phyloP scores from a whole-genome alignment of 2,329 filamentous ascomycete genomes.

The Botrytis pseudocinerea region DNA sequence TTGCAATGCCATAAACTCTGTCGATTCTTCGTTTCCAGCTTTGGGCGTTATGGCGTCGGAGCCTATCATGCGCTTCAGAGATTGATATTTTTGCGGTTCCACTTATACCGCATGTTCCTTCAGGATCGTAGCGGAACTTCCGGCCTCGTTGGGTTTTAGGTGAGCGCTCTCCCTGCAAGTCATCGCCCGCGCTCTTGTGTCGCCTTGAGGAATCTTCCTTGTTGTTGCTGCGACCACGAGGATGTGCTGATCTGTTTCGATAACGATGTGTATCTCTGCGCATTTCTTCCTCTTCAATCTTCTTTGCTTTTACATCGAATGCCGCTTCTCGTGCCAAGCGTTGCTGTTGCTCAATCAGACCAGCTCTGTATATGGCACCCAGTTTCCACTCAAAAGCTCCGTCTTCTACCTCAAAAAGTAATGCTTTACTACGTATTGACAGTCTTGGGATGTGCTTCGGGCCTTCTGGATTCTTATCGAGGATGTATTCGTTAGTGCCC shows the following conservation, averaged over 20 bases:
- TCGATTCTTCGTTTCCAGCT: conserved; percentile 94
- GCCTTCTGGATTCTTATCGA: conserved; percentile 80
- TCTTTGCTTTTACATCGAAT: conserved; percentile 83
- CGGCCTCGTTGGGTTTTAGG: conserved; percentile 42
- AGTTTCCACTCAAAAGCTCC: conserved; percentile 97
- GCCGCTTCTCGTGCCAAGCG: conserved; percentile 87
- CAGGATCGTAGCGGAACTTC: conserved; percentile 73
- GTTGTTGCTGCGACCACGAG: conserved; percentile 37
- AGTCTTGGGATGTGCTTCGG: conserved; percentile 87
- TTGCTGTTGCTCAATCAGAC: conserved; percentile 86
- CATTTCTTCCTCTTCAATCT: conserved; percentile 70
- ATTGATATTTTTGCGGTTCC: conserved; percentile 71
- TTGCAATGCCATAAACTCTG: conserved; percentile 67
- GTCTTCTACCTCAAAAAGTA: conserved; percentile 92
- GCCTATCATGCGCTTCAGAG: conserved; percentile 71
- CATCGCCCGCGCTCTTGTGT: conserved; percentile 36
- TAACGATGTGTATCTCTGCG: conserved; percentile 54
- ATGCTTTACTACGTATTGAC: conserved; percentile 75
- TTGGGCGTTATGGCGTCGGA: conserved; percentile 80
- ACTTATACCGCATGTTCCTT: conserved; percentile 71
- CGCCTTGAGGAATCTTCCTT: conserved; percentile 32
- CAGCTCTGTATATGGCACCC: conserved; percentile 87
- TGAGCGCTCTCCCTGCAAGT: conserved; percentile 33
- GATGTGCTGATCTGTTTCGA: conserved; percentile 53
- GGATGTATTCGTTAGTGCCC: conserved; percentile 81